Conservation (phyloP, 2,329 filamentous ascomycete species). For the Bipolaris zeicola region DNA sequence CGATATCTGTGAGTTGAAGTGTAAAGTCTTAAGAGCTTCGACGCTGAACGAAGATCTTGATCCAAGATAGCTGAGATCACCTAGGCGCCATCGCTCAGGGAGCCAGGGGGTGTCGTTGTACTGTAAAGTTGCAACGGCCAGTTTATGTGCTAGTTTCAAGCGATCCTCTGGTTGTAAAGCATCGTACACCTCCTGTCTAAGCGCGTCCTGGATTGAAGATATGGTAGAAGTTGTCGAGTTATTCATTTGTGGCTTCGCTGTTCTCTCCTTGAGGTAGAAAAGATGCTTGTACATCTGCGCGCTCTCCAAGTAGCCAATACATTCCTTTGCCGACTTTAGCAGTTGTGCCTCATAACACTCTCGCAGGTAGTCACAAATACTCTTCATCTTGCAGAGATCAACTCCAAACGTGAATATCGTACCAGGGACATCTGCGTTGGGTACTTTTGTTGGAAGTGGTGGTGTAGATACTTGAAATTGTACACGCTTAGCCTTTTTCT, state of each 20-base stretch:
- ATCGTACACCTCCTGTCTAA: constrained; percentile 2
- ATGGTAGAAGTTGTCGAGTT: not conserved
- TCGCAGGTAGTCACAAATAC: constrained; percentile 31
- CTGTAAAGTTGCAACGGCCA: constrained; percentile 23
- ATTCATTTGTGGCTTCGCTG: not conserved
- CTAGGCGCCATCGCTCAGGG: constrained; percentile 23
- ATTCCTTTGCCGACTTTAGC: constrained; percentile 7
- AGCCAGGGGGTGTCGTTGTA: constrained; percentile 33
- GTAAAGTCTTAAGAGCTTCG: constrained; percentile 22
- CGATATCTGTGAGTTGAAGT: constrained; percentile 25
- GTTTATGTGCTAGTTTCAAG: constrained; percentile 25
- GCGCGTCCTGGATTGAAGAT: not conserved
- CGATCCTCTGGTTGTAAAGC: constrained; percentile 18
- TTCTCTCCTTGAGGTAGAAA: not conserved
- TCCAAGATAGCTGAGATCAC: constrained; percentile 25
- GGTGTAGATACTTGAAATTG: not conserved
- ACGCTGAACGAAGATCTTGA: constrained; percentile 7
- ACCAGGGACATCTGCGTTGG: not conserved
- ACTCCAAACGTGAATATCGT: constrained; percentile 9
- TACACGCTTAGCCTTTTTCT: constrained; percentile 10
- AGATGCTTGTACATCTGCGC: not conserved
- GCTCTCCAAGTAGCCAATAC: constrained; percentile 27
- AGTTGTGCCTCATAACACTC: constrained; percentile 13
- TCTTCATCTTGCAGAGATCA: constrained; percentile 30
- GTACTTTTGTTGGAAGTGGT: not conserved